Conservation (phyloP, 2,329 filamentous ascomycete genomes). For the Nannizziopsis arthrosporioides region DNA sequence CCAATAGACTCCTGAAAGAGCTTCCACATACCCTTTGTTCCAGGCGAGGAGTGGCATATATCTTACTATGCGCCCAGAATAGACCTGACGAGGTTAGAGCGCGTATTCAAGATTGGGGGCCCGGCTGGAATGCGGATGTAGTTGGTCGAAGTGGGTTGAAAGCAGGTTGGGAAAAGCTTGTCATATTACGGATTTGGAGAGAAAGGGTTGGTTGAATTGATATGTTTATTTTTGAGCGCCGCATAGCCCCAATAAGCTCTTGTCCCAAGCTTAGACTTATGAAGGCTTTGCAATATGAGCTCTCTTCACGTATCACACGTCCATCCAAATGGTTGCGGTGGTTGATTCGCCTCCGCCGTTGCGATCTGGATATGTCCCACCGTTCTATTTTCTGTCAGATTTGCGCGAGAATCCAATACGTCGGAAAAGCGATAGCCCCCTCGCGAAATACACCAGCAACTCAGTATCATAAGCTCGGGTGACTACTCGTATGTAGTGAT, state of each 20-base stretch:
- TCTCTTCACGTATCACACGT: neutral
- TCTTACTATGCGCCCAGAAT: constrained; percentile 85
- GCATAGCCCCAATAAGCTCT: neutral
- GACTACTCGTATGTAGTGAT: neutral
- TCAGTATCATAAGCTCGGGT: too few species aligned
- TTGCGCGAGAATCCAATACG: too few species aligned
- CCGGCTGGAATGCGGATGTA: constrained; percentile 60
- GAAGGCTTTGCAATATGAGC: neutral
- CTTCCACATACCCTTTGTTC: constrained; percentile 54
- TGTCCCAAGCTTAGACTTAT: neutral
- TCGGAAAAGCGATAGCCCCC: too few species aligned
- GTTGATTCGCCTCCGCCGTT: too few species aligned
- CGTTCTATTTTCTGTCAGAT: too few species aligned
- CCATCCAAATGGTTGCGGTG: neutral
- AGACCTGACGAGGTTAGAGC: constrained; percentile 62
- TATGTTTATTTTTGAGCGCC: neutral
- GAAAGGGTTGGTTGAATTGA: constrained; percentile 10
- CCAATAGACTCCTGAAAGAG: constrained; percentile 60
- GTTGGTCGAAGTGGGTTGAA: constrained; percentile 74
- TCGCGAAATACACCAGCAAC: too few species aligned
- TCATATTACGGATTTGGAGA: constrained; percentile 77
- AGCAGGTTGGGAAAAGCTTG: constrained; percentile 88
- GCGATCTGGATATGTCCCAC: neutral
- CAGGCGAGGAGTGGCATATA: constrained; percentile 65
- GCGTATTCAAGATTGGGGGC: constrained; percentile 47